Percentiles rank a stretch among this genome's conserved stretches.
phyloP scores from a whole-genome alignment of 495 filamentous ascomycete genomes.

The Letharia lupina region DNA sequence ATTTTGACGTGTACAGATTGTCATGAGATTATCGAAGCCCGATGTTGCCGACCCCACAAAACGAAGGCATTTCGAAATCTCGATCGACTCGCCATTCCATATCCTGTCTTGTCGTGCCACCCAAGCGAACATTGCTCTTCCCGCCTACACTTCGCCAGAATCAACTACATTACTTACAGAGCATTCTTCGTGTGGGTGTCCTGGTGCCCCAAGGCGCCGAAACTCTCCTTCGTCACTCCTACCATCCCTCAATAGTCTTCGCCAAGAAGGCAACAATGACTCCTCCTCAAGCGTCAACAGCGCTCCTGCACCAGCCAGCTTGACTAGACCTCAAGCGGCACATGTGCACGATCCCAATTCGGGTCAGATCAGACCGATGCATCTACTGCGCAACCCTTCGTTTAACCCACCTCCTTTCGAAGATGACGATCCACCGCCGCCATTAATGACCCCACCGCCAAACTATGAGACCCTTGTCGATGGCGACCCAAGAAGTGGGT shows the following conservation, averaged over 20 bases:
- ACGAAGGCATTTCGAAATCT: conserved; percentile 94
- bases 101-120: conserved; percentile 91
- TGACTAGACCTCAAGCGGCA: conserved; percentile 41
- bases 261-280: conserved; percentile 26
- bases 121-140: conserved; percentile 80
- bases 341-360: conserved; percentile 42
- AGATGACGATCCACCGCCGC: conserved; percentile 77
- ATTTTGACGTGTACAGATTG: conserved; percentile 55
- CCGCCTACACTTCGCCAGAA: conserved; percentile 66
- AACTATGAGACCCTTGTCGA: conserved; percentile 74
- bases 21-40: conserved; percentile 86
- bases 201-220: conserved; percentile 48
- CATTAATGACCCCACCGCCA: conserved; percentile 76
- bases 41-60: conserved; percentile 74
- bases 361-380: conserved; percentile 58
- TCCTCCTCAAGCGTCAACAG: conserved; percentile 20
- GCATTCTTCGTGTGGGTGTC: conserved; percentile 68
- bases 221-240: conserved; percentile 37
- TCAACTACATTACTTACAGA: conserved; percentile 39
- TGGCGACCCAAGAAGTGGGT: conserved; percentile 64
- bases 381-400: conserved; percentile 78
- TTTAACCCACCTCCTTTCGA: conserved; percentile 90
- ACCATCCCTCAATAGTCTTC: conserved; percentile 33
- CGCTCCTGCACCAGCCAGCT: conserved; percentile 30
- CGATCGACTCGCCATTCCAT: conserved; percentile 95